A percentile compares a stretch with the other conserved stretches of the same genome.
Evolutionary conservation across 306 rosid genomes (phyloP).

Genomic region (Morella rubra): DNA sequence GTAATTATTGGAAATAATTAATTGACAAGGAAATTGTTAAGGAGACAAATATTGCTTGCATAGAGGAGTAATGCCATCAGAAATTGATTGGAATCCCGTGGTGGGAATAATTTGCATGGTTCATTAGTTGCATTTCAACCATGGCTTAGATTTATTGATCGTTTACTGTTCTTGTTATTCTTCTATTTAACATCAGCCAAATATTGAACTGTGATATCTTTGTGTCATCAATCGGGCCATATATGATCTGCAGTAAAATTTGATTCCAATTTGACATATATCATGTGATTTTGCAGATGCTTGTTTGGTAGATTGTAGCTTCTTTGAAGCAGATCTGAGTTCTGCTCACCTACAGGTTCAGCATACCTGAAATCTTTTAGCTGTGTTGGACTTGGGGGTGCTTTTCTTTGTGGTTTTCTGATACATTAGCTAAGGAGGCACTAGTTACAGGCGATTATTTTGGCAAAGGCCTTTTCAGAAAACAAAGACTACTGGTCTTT

Average conservation of each 20-base stretch:
- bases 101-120: background rate
- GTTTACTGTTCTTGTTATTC: background rate
- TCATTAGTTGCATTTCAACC: background rate
- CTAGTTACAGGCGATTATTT: background rate
- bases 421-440: conserved; percentile 2
- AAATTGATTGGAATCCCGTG: background rate
- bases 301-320: conserved; percentile 76
- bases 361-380: conserved; percentile 14
- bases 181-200: background rate
- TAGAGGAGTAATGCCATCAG: background rate
- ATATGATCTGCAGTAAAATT: conserved; percentile 17
- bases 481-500: background rate
- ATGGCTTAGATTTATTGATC: background rate
- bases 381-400: background rate
- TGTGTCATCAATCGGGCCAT: background rate
- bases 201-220: background rate
- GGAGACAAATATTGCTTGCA: background rate
- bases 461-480: background rate
- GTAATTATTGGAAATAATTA: background rate
- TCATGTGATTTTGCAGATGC: conserved; percentile 62
- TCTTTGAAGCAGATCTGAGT: conserved; percentile 91
- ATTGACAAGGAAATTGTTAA: background rate
- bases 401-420: background rate
- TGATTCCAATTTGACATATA: conserved; percentile 10
- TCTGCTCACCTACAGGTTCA: conserved; percentile 94